These are phyloP conservation scores for Lactifluus pinguis DNA, from an alignment of 768 basidiomycete genomes.

Conservation along the genomic window DNA sequence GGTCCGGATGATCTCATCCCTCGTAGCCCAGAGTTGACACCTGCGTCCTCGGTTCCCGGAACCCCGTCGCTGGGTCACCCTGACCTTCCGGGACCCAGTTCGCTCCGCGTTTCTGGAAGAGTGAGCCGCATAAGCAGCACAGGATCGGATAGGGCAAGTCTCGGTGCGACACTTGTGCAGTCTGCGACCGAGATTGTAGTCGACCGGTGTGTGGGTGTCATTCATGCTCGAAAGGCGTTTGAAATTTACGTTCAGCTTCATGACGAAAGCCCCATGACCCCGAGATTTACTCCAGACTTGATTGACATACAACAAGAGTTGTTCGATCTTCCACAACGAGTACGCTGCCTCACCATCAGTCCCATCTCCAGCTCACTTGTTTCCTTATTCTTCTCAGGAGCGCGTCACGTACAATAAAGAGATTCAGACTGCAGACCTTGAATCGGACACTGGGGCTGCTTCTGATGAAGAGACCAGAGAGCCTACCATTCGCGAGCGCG, in stretches of 20 bases:
- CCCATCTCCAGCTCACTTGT: neutral
- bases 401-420: constrained; percentile 79
- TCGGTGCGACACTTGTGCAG: constrained; percentile 38
- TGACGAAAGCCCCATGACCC: constrained; percentile 45
- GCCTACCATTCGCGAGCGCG: constrained; percentile 57
- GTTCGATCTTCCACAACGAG: constrained; percentile 84
- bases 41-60: constrained; percentile 61
- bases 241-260: neutral
- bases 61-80: constrained; percentile 46
- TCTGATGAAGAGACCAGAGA: constrained; percentile 71
- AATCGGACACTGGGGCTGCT: constrained; percentile 39
- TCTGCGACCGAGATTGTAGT: constrained; percentile 56
- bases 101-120: constrained; percentile 45
- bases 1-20: constrained; percentile 35
- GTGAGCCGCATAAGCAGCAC: constrained; percentile 64
- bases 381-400: constrained; percentile 37
- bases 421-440: constrained; percentile 65
- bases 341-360: constrained; percentile 23
- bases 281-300: constrained; percentile 64
- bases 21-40: constrained; percentile 60
- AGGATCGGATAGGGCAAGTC: constrained; percentile 38
- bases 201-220: constrained; percentile 46
- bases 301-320: constrained; percentile 85
- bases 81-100: constrained; percentile 29
- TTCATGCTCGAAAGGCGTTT: neutral